phyloP scores from a whole-genome alignment of 768 basidiomycete genomes.

The Stropharia rugosoannulata region DNA sequence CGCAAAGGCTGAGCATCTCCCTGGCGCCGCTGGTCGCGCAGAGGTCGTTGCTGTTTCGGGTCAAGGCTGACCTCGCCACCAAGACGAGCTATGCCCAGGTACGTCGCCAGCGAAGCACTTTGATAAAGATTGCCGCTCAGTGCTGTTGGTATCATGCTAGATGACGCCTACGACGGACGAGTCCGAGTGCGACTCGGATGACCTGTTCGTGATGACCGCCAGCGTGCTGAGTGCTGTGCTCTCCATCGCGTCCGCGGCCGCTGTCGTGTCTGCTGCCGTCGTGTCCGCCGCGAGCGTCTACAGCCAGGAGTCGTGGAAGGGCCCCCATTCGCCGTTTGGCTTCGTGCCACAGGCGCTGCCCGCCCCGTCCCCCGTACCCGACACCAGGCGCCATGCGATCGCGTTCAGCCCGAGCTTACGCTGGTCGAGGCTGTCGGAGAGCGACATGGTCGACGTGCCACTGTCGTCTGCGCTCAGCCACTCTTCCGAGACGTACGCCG shows the following conservation, averaged over 20 bases:
- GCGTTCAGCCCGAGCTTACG: conserved; percentile 23
- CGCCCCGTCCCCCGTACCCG: background rate
- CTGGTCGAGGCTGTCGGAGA: conserved; percentile 11
- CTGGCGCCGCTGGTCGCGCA: conserved; percentile 24
- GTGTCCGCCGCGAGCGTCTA: conserved; percentile 19
- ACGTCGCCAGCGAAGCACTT: background rate
- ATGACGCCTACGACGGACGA: conserved; percentile 15
- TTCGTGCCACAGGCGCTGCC: background rate
- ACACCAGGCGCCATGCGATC: conserved; percentile 19
- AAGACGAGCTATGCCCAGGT: conserved; percentile 20
- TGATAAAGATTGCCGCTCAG: background rate
- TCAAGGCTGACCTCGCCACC: conserved; percentile 23
- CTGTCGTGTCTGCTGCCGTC: background rate
- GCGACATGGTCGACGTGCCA: background rate
- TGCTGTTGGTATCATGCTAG: conserved; percentile 8
- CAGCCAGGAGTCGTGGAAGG: conserved; percentile 27
- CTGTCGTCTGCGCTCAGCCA: background rate
- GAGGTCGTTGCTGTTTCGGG: conserved; percentile 24
- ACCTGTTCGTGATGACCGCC: conserved; percentile 11
- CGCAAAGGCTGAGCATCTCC: conserved; percentile 25
- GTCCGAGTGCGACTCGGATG: conserved; percentile 9
- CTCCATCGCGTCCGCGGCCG: background rate
- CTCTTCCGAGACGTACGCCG: background rate
- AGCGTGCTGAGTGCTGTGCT: conserved; percentile 12
- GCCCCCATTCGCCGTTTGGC: conserved; percentile 2